Conservation (phyloP, 2,329 filamentous ascomycete genomes). For the Rhinocladiella similis region DNA sequence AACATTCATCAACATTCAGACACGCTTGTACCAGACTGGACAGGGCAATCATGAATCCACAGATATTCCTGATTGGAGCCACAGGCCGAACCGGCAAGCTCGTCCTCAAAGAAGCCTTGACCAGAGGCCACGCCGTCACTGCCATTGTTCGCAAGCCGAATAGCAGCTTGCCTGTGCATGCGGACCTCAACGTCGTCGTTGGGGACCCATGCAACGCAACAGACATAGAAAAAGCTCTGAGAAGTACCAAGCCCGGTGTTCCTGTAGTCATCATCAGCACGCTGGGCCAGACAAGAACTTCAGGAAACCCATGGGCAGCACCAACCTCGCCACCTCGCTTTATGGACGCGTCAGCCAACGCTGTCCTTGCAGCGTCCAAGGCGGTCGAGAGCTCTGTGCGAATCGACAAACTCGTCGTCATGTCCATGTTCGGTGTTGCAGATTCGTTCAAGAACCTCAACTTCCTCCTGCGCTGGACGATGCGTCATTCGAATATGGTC, state of each 20-base stretch:
- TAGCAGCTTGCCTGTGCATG: slow-evolving; percentile 27
- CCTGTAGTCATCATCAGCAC: slow-evolving; percentile 49
- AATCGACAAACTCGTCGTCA: slow-evolving; percentile 47
- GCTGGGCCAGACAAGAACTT: slow-evolving; percentile 48
- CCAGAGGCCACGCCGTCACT: slow-evolving; percentile 40
- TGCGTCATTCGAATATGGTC: slow-evolving; percentile 50
- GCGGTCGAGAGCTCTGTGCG: slow-evolving; percentile 39
- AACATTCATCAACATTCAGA: background rate
- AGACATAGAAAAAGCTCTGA: slow-evolving; percentile 25
- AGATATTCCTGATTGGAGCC: slow-evolving; percentile 45
- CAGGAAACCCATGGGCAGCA: slow-evolving; percentile 51
- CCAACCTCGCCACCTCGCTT: slow-evolving; percentile 46
- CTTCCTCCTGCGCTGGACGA: slow-evolving; percentile 45
- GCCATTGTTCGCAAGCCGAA: slow-evolving; percentile 40
- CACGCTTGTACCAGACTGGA: background rate
- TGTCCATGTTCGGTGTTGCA: slow-evolving; percentile 54
- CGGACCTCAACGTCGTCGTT: slow-evolving; percentile 25
- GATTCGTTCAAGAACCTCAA: slow-evolving; percentile 46
- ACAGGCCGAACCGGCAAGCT: slow-evolving; percentile 47
- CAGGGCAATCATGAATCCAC: slow-evolving; percentile 5
- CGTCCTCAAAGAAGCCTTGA: slow-evolving; percentile 42
- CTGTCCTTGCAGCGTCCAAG: slow-evolving; percentile 8
- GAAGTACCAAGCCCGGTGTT: background rate
- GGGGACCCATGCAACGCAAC: slow-evolving; percentile 28
- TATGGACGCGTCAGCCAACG: slow-evolving; percentile 41